Percentiles rank a stretch among this genome's conserved stretches.
Conservation (phyloP, 2,329 filamentous ascomycete species). For the Achaetomium macrosporum region DNA sequence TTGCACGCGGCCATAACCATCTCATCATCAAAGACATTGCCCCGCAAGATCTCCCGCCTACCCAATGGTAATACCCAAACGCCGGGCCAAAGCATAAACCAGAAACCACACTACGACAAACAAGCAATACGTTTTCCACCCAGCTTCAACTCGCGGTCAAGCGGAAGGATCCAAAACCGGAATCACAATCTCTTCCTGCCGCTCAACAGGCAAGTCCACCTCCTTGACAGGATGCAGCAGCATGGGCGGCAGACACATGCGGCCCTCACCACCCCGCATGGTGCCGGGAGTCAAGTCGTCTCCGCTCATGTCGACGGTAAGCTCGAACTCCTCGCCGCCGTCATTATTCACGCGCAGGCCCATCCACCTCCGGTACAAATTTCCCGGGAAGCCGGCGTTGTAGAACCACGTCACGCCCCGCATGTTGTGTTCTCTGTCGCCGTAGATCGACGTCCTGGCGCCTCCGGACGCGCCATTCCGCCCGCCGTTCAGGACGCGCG, state of each 20-base stretch:
- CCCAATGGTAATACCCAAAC: conserved; percentile 3
- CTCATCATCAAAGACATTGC: background rate
- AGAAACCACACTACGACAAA: background rate
- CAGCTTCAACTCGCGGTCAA: conserved; percentile 24
- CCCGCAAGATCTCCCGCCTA: background rate
- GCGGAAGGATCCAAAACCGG: conserved; percentile 48
- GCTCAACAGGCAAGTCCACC: conserved; percentile 59
- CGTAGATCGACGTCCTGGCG: conserved; percentile 65
- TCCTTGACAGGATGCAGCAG: conserved; percentile 83
- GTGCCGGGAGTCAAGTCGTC: conserved; percentile 41
- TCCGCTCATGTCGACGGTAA: conserved; percentile 47
- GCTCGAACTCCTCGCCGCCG: conserved; percentile 70
- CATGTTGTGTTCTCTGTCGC: conserved; percentile 85
- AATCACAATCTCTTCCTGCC: conserved; percentile 41
- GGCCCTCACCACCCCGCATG: conserved; percentile 65
- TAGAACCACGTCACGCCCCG: conserved; percentile 88
- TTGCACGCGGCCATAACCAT: no score
- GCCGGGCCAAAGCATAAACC: conserved; percentile 1
- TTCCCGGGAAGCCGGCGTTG: conserved; percentile 73
- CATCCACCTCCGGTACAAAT: conserved; percentile 80
- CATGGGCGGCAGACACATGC: conserved; percentile 90
- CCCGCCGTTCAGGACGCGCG: conserved; percentile 74
- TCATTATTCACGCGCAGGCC: conserved; percentile 75
- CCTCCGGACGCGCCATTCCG: conserved; percentile 71
- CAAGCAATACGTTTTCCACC: background rate